Percentiles rank a stretch among this genome's conserved stretches.
phyloP scores from a whole-genome alignment of 108 stramenopile species.

The Aurantiochytrium sp. region DNA sequence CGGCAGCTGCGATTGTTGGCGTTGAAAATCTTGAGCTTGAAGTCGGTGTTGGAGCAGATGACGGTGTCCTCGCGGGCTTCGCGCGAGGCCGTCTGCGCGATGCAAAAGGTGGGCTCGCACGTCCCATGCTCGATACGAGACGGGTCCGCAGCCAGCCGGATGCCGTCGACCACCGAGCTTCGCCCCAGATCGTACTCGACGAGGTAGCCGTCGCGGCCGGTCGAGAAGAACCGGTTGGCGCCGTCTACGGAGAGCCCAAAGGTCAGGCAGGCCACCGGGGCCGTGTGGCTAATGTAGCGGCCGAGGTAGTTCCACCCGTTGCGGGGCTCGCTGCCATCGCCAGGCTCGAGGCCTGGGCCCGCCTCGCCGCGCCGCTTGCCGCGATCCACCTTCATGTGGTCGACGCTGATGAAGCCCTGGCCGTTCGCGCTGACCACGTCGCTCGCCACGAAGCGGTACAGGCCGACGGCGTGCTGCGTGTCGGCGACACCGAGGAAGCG shows the following conservation, averaged over 20 bases:
- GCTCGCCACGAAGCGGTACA: not conserved
- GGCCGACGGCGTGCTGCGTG: not conserved
- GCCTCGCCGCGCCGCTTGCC: not conserved
- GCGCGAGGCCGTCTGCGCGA: constrained; percentile 50
- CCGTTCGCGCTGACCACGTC: not conserved
- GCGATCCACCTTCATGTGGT: not conserved
- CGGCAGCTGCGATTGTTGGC: constrained; percentile 51
- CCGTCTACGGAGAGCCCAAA: constrained; percentile 55
- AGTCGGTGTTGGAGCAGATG: constrained; percentile 52
- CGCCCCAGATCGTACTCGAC: constrained; percentile 55
- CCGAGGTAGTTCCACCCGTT: constrained; percentile 37
- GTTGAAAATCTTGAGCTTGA: constrained; percentile 58
- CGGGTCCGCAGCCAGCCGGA: constrained; percentile 19
- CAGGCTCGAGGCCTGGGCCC: constrained; percentile 1
- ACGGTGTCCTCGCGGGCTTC: constrained; percentile 58
- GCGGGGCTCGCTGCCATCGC: not conserved
- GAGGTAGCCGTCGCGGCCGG: constrained; percentile 50
- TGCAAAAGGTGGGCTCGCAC: constrained; percentile 46
- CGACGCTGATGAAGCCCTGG: not conserved
- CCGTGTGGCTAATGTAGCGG: constrained; percentile 32
- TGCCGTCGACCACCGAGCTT: constrained; percentile 26
- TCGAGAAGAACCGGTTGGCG: constrained; percentile 44
- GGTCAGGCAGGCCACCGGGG: constrained; percentile 49
- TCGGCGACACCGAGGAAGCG: constrained; percentile 36
- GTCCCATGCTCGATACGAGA: constrained; percentile 44